Percentiles rank a stretch among this genome's conserved stretches.
These are phyloP conservation scores for Tolypocladium inflatum DNA, from an alignment of 2,329 filamentous ascomycete species.

Conservation along the genomic window DNA sequence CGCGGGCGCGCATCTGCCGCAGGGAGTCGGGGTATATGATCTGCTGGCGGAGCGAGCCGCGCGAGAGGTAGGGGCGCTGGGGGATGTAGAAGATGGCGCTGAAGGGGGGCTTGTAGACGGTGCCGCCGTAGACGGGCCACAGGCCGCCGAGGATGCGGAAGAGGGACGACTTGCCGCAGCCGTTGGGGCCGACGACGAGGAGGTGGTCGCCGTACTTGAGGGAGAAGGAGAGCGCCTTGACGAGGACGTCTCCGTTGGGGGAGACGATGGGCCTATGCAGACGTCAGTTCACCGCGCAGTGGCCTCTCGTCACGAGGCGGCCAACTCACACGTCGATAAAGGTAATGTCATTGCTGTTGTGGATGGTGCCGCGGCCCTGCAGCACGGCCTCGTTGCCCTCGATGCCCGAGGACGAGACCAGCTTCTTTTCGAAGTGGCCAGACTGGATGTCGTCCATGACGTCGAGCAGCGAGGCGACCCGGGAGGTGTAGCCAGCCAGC, in stretches of 20 bases:
- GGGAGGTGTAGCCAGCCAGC: slow-evolving; percentile 86
- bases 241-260: slow-evolving; percentile 88
- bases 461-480: slow-evolving; percentile 79
- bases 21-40: slow-evolving; percentile 92
- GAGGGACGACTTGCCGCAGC: slow-evolving; percentile 90
- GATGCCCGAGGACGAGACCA: slow-evolving; percentile 79
- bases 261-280: slow-evolving; percentile 70
- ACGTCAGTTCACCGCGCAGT: slow-evolving; percentile 8
- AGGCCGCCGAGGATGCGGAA: slow-evolving; percentile 94
- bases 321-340: slow-evolving; percentile 65
- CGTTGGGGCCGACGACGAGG: slow-evolving; percentile 91
- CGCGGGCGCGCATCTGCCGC: slow-evolving; percentile 77
- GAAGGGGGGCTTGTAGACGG: slow-evolving; percentile 82
- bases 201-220: slow-evolving; percentile 83
- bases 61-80: slow-evolving; percentile 85
- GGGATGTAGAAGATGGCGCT: slow-evolving; percentile 97
- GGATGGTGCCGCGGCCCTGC: slow-evolving; percentile 68
- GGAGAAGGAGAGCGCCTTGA: slow-evolving; percentile 76
- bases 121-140: slow-evolving; percentile 96
- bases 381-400: slow-evolving; percentile 78
- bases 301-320: not conserved
- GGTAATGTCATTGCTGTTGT: slow-evolving; percentile 74
- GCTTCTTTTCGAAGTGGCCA: slow-evolving; percentile 90
- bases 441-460: slow-evolving; percentile 90
- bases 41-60: slow-evolving; percentile 88